Evolutionary conservation across 192 early-diverging fungal genomes (phyloP).

Genomic region (Entophlyctis luteolus): DNA sequence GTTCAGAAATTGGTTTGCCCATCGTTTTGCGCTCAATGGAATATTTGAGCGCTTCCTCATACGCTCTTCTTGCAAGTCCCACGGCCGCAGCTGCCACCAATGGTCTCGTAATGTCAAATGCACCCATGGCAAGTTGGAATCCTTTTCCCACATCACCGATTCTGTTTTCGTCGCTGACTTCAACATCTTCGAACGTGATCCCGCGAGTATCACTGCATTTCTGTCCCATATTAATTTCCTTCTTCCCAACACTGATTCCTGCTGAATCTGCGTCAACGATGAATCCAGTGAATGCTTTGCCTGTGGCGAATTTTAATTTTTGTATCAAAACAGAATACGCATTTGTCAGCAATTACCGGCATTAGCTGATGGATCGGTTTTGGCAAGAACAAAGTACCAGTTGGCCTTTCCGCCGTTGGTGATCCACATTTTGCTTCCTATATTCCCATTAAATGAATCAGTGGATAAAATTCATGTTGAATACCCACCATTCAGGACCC

Average conservation of each 20-base stretch:
- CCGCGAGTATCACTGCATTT: constrained; percentile 87
- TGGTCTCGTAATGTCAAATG: constrained; percentile 91
- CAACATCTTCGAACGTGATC: constrained; percentile 82
- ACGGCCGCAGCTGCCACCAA: constrained; percentile 84
- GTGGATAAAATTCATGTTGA: too few relatives aligned
- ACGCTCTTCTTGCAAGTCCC: constrained; percentile 84
- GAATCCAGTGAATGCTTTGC: constrained; percentile 89
- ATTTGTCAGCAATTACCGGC: constrained; percentile 41
- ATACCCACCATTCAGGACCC: constrained; percentile 75
- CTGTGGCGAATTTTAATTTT: constrained; percentile 19
- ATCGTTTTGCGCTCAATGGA: constrained; percentile 89
- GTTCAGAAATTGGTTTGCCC: constrained; percentile 80
- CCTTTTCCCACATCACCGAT: constrained; percentile 82
- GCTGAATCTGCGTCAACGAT: constrained; percentile 87
- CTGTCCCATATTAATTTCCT: constrained; percentile 98
- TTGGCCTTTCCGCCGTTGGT: constrained; percentile 95
- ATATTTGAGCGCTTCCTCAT: constrained; percentile 89
- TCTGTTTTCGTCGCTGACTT: constrained; percentile 74
- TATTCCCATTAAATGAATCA: constrained; percentile 75
- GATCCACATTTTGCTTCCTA: constrained; percentile 97
- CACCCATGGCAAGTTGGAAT: constrained; percentile 97
- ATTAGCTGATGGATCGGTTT: constrained; percentile 73
- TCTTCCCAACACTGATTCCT: constrained; percentile 87
- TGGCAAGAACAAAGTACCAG: constrained; percentile 95
- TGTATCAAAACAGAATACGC: too few relatives aligned